Evolutionary conservation across 495 filamentous ascomycete species (phyloP).

Genomic region (Tuber microsphaerosporum): DNA sequence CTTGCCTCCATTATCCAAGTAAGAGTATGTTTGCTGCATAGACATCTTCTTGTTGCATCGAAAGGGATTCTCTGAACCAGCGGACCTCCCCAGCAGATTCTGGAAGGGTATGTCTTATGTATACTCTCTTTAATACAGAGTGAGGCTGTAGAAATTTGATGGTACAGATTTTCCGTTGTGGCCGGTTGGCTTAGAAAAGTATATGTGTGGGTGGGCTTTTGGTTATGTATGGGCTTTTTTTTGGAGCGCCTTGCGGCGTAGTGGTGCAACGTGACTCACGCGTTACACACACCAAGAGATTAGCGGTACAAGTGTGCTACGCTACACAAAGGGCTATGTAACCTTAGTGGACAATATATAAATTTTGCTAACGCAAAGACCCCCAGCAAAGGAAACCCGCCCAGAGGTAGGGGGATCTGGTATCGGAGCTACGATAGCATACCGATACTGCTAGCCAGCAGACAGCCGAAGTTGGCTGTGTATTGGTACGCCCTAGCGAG

Average conservation of each 20-base stretch:
- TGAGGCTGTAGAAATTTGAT: background rate
- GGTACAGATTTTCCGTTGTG: background rate
- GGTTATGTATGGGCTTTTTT: background rate
- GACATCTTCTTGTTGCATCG: background rate
- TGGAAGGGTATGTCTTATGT: constrained; percentile 1
- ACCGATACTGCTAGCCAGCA: background rate
- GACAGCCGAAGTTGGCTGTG: background rate
- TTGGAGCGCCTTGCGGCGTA: constrained; percentile 3
- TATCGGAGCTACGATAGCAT: background rate
- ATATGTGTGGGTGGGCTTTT: background rate
- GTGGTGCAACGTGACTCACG: constrained; percentile 3
- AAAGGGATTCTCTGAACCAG: background rate
- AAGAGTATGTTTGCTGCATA: background rate
- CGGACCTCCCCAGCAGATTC: background rate
- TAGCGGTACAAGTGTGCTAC: background rate
- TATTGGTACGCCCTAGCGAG: background rate
- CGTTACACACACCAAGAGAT: background rate
- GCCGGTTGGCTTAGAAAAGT: background rate
- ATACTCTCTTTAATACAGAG: background rate
- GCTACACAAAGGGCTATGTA: constrained; percentile 6
- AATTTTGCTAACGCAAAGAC: no score
- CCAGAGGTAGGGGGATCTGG: background rate
- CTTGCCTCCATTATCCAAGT: background rate
- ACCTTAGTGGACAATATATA: background rate
- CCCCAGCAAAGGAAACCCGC: background rate